These are phyloP conservation scores for Boeremia lycopersici DNA, from an alignment of 2,329 filamentous ascomycete genomes.

Conservation along the genomic window DNA sequence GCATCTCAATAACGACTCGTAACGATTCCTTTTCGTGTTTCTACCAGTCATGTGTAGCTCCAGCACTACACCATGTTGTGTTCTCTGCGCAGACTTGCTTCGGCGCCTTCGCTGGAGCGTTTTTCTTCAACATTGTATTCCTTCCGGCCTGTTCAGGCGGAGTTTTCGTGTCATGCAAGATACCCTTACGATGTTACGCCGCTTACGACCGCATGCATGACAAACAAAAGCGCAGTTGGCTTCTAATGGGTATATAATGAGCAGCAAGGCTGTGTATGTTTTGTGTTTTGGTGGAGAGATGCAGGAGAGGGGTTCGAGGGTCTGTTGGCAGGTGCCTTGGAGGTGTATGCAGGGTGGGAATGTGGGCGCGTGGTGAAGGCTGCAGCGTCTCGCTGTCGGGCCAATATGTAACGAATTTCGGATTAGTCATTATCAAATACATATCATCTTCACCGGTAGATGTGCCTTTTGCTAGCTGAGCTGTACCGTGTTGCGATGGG, in stretches of 20 bases:
- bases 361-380: neutral
- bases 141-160: conserved; percentile 11
- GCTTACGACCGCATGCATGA: conserved; percentile 33
- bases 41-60: conserved; percentile 7
- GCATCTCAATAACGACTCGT: conserved; percentile 2
- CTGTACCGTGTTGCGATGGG: neutral
- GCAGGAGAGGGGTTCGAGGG: neutral
- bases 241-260: conserved; percentile 23
- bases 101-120: conserved; percentile 18
- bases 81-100: conserved; percentile 17
- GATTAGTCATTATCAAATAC: conserved; percentile 5
- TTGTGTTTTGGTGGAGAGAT: neutral
- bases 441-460: neutral
- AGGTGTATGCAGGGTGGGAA: neutral
- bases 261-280: neutral
- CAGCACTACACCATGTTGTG: conserved; percentile 15
- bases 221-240: conserved; percentile 18
- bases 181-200: conserved; percentile 37
- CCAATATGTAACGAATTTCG: conserved; percentile 15
- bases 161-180: conserved; percentile 21
- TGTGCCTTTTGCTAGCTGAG: too few relatives aligned
- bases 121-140: conserved; percentile 11
- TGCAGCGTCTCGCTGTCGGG: neutral
- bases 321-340: too few relatives aligned
- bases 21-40: neutral